Conservation (phyloP, 2,329 filamentous ascomycete species). For the Cordyceps cateniannulata region DNA sequence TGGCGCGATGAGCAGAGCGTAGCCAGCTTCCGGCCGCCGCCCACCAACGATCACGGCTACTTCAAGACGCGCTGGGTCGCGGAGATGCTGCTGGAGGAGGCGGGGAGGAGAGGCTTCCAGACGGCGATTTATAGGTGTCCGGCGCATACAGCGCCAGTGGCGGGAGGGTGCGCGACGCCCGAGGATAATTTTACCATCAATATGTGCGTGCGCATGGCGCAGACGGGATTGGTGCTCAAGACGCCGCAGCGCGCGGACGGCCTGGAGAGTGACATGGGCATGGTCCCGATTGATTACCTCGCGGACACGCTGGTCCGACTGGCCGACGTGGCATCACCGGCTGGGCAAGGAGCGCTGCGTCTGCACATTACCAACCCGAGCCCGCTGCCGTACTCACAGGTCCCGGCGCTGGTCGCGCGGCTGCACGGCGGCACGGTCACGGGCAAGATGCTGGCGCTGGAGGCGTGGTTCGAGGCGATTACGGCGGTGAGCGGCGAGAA, state of each 20-base stretch:
- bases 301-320: constrained; percentile 3
- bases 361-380: constrained; percentile 2
- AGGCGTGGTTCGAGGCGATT: constrained; percentile 1
- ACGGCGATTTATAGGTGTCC: constrained; percentile 17
- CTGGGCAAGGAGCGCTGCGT: not conserved
- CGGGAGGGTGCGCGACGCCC: not conserved
- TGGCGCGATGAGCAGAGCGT: constrained; percentile 17
- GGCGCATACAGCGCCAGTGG: constrained; percentile 11
- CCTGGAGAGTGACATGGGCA: constrained; percentile 5
- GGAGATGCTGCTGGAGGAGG: constrained; percentile 20
- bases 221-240: not conserved
- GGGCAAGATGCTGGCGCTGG: not conserved
- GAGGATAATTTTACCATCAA: constrained; percentile 5
- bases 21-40: constrained; percentile 19
- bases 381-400: not conserved
- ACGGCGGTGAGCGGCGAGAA: not conserved
- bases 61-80: constrained; percentile 24
- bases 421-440: not conserved
- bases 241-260: not conserved
- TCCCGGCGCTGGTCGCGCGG: not conserved
- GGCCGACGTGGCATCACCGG: not conserved
- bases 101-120: constrained; percentile 20
- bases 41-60: constrained; percentile 21
- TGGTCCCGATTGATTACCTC: constrained; percentile 8
- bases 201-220: not conserved